Percentiles rank a stretch among this genome's conserved stretches.
phyloP scores from a whole-genome alignment of 2,329 filamentous ascomycete species.

The Albophoma yamanashiensis region DNA sequence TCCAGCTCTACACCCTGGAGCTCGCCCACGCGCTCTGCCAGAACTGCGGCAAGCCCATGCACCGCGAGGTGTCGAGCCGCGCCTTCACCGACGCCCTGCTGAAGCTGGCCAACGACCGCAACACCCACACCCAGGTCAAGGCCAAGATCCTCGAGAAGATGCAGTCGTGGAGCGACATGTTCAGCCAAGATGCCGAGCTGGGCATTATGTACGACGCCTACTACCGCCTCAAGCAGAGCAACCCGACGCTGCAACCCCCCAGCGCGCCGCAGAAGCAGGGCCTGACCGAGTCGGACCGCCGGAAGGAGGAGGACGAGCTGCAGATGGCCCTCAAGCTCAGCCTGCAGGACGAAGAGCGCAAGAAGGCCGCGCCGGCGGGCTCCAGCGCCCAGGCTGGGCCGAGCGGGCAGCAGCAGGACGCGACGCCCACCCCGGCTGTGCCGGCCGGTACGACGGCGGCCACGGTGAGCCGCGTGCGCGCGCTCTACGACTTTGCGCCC shows the following conservation, averaged over 20 bases:
- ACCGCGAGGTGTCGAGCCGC: slow-evolving; percentile 80
- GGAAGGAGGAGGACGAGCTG: slow-evolving; percentile 93
- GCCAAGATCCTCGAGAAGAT: slow-evolving; percentile 94
- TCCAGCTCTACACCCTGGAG: slow-evolving; percentile 91
- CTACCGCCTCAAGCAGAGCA: slow-evolving; percentile 69
- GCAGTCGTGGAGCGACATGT: slow-evolving; percentile 95
- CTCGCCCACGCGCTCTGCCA: slow-evolving; percentile 85
- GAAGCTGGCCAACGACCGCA: slow-evolving; percentile 84
- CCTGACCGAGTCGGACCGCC: slow-evolving; percentile 79
- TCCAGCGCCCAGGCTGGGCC: slow-evolving; percentile 19
- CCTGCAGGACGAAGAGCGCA: slow-evolving; percentile 72
- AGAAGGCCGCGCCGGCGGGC: slow-evolving; percentile 33
- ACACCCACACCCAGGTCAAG: slow-evolving; percentile 94
- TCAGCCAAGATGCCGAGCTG: slow-evolving; percentile 75
- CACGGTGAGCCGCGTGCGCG: slow-evolving; percentile 87
- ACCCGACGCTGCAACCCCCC: slow-evolving; percentile 82
- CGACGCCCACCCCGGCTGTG: slow-evolving; percentile 40
- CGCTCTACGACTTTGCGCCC: slow-evolving; percentile 88
- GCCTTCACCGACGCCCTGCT: slow-evolving; percentile 92
- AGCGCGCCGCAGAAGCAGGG: slow-evolving; percentile 89
- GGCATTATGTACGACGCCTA: slow-evolving; percentile 98
- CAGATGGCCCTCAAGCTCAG: slow-evolving; percentile 93
- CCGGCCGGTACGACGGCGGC: slow-evolving; percentile 85
- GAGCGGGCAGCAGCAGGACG: slow-evolving; percentile 27
- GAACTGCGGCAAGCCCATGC: slow-evolving; percentile 79